Conservation (phyloP, 1,284 basidiomycete species). For the Microbotryum silenes-acaulis region DNA sequence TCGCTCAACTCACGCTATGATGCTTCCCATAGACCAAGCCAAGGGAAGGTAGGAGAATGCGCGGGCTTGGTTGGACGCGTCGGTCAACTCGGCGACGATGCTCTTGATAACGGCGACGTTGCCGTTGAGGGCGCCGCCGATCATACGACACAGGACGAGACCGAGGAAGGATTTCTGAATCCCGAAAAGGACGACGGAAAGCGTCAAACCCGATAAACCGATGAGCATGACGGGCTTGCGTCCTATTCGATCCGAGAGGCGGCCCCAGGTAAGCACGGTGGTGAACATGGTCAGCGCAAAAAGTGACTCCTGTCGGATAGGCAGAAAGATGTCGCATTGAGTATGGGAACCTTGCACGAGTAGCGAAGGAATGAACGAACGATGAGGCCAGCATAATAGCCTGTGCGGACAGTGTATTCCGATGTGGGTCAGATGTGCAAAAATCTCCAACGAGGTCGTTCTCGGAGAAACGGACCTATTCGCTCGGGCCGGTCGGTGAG, state of each 20-base stretch:
- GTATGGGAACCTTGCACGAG: too few relatives aligned
- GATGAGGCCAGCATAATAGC: conserved; percentile 42
- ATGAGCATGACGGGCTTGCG: conserved; percentile 43
- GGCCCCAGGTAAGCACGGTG: conserved; percentile 40
- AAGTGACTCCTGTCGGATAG: conserved; percentile 28
- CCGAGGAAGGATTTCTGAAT: conserved; percentile 37
- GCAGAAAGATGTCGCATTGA: not conserved
- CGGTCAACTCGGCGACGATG: conserved; percentile 37
- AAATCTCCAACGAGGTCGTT: not conserved
- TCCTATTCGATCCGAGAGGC: conserved; percentile 40
- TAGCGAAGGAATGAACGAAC: conserved; percentile 2
- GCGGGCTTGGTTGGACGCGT: conserved; percentile 33
- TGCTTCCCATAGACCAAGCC: conserved; percentile 28
- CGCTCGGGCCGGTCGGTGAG: conserved; percentile 42
- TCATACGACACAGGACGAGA: conserved; percentile 38
- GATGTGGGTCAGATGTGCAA: not conserved
- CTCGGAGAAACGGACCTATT: not conserved
- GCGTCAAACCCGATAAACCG: conserved; percentile 39
- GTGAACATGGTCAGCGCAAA: conserved; percentile 38
- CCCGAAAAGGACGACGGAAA: conserved; percentile 42
- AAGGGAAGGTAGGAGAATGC: conserved; percentile 33
- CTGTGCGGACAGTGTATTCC: conserved; percentile 7
- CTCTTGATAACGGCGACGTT: conserved; percentile 36
- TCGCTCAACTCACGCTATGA: conserved; percentile 24
- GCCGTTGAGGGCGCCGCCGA: conserved; percentile 37